Percentiles rank a stretch among this genome's conserved stretches.
Conservation (phyloP, 2,329 filamentous ascomycete species). For the Botryotinia calthae region DNA sequence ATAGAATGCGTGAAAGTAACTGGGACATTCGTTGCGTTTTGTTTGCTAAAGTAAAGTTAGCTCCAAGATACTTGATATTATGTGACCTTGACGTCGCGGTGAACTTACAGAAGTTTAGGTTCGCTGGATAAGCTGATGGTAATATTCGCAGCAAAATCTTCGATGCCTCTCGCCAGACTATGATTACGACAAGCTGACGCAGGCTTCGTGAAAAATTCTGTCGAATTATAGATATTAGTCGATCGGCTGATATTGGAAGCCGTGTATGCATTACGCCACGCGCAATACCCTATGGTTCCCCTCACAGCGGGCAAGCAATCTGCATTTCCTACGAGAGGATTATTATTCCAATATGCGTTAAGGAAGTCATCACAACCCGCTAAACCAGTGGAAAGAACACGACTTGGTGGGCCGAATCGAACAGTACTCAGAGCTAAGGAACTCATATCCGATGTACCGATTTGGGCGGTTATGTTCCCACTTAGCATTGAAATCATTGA, state of each 20-base stretch:
- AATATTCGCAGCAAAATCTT: background rate
- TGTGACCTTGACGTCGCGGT: background rate
- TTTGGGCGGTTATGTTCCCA: too few relatives aligned
- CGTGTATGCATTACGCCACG: background rate
- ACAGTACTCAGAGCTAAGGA: background rate
- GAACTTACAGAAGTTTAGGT: background rate
- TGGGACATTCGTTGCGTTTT: background rate
- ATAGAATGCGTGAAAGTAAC: background rate
- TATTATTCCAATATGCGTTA: background rate
- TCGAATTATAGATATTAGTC: background rate
- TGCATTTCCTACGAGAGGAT: background rate
- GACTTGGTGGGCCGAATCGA: background rate
- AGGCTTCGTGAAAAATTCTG: background rate
- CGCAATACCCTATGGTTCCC: background rate
- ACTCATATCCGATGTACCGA: too few relatives aligned
- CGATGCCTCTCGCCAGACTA: background rate
- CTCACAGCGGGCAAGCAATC: background rate
- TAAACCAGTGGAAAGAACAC: background rate
- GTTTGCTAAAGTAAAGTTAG: background rate
- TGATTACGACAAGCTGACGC: background rate
- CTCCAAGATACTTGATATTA: rapidly evolving
- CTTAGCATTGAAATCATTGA: too few relatives aligned
- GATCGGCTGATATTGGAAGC: background rate
- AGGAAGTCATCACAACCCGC: background rate
- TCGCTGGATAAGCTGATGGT: background rate